These are phyloP conservation scores for Pestalotiopsis sp. DNA, from an alignment of 2,329 filamentous ascomycete species.

Conservation along the genomic window DNA sequence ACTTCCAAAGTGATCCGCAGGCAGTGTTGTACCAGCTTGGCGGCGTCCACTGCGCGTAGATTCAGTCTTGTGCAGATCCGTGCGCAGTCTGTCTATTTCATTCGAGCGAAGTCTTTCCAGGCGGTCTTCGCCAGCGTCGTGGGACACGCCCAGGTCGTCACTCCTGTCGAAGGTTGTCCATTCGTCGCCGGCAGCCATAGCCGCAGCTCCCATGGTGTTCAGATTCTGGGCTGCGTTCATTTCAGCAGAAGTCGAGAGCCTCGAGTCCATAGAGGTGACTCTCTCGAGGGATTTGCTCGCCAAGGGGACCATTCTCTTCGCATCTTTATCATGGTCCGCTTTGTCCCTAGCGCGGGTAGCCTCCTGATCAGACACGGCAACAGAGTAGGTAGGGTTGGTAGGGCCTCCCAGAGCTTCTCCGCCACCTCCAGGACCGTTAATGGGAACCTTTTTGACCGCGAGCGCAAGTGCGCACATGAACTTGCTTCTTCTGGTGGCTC, in stretches of 20 bases:
- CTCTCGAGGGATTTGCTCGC: slow-evolving; percentile 21
- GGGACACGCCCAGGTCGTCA: slow-evolving; percentile 35
- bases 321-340: slow-evolving; percentile 63
- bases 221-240: slow-evolving; percentile 47
- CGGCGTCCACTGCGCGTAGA: slow-evolving; percentile 32
- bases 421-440: slow-evolving; percentile 79
- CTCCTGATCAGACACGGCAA: slow-evolving; percentile 70
- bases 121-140: slow-evolving; percentile 24
- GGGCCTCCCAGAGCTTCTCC: slow-evolving; percentile 63
- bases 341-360: slow-evolving; percentile 66
- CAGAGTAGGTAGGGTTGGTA: slow-evolving; percentile 80
- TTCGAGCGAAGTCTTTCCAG: slow-evolving; percentile 37
- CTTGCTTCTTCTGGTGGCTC: slow-evolving; percentile 82
- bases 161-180: slow-evolving; percentile 39
- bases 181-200: slow-evolving; percentile 36
- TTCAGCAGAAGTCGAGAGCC: slow-evolving; percentile 38
- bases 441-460: slow-evolving; percentile 84
- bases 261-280: slow-evolving; percentile 21
- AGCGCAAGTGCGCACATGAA: slow-evolving; percentile 94
- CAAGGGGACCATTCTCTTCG: slow-evolving; percentile 64
- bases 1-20: slow-evolving; percentile 18
- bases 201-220: slow-evolving; percentile 39
- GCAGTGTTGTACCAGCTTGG: slow-evolving; percentile 31
- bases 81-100: slow-evolving; percentile 36
- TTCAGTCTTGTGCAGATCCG: slow-evolving; percentile 26